Percentiles rank a stretch among this genome's conserved stretches.
Evolutionary conservation across 164 flowering plant species (phyloP).

Genomic region (Dillenia suffruticosa): DNA sequence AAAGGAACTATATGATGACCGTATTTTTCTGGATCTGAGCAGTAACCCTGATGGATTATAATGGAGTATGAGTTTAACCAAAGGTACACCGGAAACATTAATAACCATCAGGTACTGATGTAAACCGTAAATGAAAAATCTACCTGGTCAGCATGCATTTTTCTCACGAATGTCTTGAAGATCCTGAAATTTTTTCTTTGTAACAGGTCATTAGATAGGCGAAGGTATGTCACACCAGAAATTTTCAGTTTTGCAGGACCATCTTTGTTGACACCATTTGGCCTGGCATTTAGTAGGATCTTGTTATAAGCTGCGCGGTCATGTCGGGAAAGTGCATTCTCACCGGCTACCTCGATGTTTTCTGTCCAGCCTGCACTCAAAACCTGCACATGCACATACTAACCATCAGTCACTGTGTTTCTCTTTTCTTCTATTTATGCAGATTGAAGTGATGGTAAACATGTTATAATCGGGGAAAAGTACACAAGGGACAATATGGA

Average conservation of each 20-base stretch:
- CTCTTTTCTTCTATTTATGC: too few relatives aligned
- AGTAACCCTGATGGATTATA: conserved; percentile 40
- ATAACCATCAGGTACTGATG: neutral
- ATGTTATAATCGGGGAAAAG: neutral
- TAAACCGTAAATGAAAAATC: neutral
- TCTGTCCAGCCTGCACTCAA: conserved; percentile 74
- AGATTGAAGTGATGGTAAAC: too few relatives aligned
- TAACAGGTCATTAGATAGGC: conserved; percentile 50
- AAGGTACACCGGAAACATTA: neutral
- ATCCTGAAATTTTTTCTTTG: conserved; percentile 36
- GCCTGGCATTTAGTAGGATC: conserved; percentile 70
- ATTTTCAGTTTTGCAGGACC: conserved; percentile 50
- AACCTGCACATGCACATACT: conserved; percentile 35
- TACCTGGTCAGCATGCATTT: conserved; percentile 87
- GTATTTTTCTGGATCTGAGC: conserved; percentile 42
- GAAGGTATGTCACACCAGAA: conserved; percentile 72
- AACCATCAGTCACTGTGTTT: too few relatives aligned
- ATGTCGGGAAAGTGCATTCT: conserved; percentile 79
- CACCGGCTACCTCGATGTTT: conserved; percentile 67
- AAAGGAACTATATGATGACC: conserved; percentile 33
- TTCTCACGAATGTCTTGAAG: conserved; percentile 64
- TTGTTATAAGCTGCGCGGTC: conserved; percentile 62
- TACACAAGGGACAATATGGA: neutral
- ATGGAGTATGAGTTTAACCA: neutral
- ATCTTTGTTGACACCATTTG: conserved; percentile 64